Evolutionary conservation across 2,329 filamentous ascomycete genomes (phyloP).

Genomic region (Alternaria arbusti): DNA sequence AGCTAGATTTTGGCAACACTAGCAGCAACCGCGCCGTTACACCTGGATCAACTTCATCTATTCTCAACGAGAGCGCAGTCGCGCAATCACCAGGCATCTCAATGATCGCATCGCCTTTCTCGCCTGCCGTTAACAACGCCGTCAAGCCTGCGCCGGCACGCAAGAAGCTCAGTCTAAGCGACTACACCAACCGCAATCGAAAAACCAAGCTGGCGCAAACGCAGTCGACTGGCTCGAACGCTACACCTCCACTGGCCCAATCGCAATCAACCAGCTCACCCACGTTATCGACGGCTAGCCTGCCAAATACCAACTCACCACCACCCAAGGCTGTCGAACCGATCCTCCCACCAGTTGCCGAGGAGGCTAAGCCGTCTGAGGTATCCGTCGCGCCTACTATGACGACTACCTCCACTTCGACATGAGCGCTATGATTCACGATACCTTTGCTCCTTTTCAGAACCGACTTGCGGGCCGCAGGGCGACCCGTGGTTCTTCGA

Average conservation of each 20-base stretch:
- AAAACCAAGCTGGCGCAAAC: constrained; percentile 48
- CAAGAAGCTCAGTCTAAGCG: constrained; percentile 60
- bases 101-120: constrained; percentile 40
- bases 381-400: constrained; percentile 13
- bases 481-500: constrained; percentile 24
- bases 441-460: constrained; percentile 32
- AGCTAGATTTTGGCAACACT: constrained; percentile 29
- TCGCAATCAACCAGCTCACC: constrained; percentile 41
- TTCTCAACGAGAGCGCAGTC: constrained; percentile 24
- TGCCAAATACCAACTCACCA: constrained; percentile 39
- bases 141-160: constrained; percentile 51
- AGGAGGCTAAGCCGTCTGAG: constrained; percentile 30
- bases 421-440: constrained; percentile 34
- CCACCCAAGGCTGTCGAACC: constrained; percentile 34
- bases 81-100: constrained; percentile 38
- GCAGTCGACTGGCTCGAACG: constrained; percentile 29
- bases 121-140: constrained; percentile 50
- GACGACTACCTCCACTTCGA: constrained; percentile 24
- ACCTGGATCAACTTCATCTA: constrained; percentile 31
- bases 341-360: constrained; percentile 33
- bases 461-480: constrained; percentile 19
- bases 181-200: constrained; percentile 56
- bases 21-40: constrained; percentile 26
- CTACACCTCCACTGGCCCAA: constrained; percentile 29
- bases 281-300: constrained; percentile 39